phyloP scores from a whole-genome alignment of 75 land plant species.

The Cunninghamia lanceolata region DNA sequence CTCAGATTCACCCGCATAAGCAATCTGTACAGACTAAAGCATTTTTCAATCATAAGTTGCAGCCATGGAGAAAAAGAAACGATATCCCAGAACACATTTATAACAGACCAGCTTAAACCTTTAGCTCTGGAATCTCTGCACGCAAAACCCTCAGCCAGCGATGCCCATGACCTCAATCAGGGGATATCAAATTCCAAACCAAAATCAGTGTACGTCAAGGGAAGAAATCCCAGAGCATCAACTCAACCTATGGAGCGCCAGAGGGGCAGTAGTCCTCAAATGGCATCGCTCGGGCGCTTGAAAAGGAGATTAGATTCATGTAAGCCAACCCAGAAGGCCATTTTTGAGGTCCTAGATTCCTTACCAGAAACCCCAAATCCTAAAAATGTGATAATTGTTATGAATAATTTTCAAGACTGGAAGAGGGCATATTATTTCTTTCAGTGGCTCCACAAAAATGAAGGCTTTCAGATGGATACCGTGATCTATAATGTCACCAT shows the following conservation, averaged over 20 bases:
- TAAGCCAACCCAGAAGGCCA: constrained; percentile 14
- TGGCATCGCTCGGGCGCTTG: constrained; percentile 26
- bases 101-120: constrained; percentile 45
- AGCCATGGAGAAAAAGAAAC: not conserved
- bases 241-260: constrained; percentile 45
- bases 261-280: constrained; percentile 19
- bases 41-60: not conserved
- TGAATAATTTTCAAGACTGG: constrained; percentile 61
- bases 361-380: constrained; percentile 32
- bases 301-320: constrained; percentile 29
- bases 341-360: constrained; percentile 25
- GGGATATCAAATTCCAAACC: constrained; percentile 29
- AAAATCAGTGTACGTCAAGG: constrained; percentile 63
- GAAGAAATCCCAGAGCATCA: constrained; percentile 35
- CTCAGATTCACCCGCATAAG: not conserved
- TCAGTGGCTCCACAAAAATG: constrained; percentile 57
- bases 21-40: not conserved
- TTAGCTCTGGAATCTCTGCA: constrained; percentile 26
- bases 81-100: not conserved
- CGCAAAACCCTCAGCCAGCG: not conserved
- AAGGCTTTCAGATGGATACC: constrained; percentile 45
- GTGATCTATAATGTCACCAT: constrained; percentile 79
- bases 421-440: constrained; percentile 43
- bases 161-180: constrained; percentile 11
- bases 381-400: constrained; percentile 46